These are phyloP conservation scores for Volvox reticuliferus DNA, from an alignment of 139 green algal species.

Conservation along the genomic window DNA sequence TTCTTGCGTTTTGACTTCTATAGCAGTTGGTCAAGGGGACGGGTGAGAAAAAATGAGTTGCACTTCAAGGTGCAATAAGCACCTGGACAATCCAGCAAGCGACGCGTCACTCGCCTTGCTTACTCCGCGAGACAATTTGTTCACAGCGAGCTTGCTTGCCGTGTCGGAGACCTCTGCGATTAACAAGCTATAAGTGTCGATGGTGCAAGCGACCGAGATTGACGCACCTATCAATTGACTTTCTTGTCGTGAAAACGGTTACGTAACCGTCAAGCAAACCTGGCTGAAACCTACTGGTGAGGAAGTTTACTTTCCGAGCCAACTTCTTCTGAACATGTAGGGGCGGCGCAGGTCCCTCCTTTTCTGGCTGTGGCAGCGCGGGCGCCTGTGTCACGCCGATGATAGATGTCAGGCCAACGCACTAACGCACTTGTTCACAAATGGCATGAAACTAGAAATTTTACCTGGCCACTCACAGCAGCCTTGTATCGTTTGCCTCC, in stretches of 20 bases:
- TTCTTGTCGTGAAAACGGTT: neutral
- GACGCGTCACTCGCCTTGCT: constrained; percentile 12
- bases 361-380: neutral
- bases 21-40: neutral
- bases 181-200: neutral
- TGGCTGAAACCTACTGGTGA: constrained; percentile 24
- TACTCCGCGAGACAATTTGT: neutral
- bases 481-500: constrained; percentile 48
- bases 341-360: constrained; percentile 39
- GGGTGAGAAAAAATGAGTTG: neutral
- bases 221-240: neutral
- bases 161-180: constrained; percentile 3
- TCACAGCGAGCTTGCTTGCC: neutral
- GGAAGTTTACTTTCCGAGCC: constrained; percentile 19
- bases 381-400: too few species aligned
- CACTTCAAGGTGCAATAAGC: neutral
- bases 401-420: neutral
- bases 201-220: neutral
- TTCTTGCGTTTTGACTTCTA: constrained; percentile 16
- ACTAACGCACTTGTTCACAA: neutral
- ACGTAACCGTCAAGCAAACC: too few species aligned
- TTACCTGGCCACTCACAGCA: constrained; percentile 14
- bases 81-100: too few species aligned
- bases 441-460: neutral
- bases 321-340: constrained; percentile 46